A percentile compares a stretch with the other conserved stretches of the same genome.
Evolutionary conservation across 2,329 filamentous ascomycete genomes (phyloP).

Genomic region (Xylariaceae sp.): DNA sequence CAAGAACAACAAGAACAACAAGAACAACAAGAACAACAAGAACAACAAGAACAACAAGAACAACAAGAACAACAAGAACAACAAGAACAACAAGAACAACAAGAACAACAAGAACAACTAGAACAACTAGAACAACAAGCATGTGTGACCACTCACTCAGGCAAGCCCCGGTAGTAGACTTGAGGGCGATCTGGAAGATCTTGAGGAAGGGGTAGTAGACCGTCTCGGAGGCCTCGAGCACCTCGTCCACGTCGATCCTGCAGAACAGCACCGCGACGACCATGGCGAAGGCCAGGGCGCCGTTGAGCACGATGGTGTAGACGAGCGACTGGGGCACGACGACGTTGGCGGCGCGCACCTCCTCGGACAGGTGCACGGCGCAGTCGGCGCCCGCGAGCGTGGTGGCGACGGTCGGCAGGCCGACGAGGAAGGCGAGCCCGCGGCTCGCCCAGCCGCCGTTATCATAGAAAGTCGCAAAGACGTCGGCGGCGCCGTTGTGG

Average conservation of each 20-base stretch:
- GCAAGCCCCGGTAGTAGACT: conserved; percentile 14
- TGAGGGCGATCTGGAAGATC: conserved; percentile 14
- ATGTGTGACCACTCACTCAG: too few relatives aligned
- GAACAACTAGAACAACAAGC: too few relatives aligned
- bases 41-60: too few relatives aligned
- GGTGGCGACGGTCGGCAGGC: conserved; percentile 7
- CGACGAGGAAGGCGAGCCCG: conserved; percentile 32
- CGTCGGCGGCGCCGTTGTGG: conserved; percentile 25
- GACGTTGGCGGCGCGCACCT: conserved; percentile 12
- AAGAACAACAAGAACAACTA: too few relatives aligned
- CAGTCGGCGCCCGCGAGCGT: conserved; percentile 14
- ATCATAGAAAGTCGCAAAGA: conserved; percentile 35
- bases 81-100: too few relatives aligned
- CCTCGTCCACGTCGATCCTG: conserved; percentile 12
- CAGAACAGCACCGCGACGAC: conserved; percentile 16
- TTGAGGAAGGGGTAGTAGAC: conserved; percentile 21
- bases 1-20: too few relatives aligned
- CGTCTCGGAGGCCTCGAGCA: conserved; percentile 8
- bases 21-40: too few relatives aligned
- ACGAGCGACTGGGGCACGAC: conserved; percentile 15
- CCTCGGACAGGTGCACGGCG: conserved; percentile 18
- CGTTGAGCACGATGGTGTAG: conserved; percentile 17
- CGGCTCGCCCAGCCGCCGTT: conserved; percentile 34
- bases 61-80: too few relatives aligned
- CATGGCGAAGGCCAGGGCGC: conserved; percentile 15